These are phyloP conservation scores for Suillus brevipes DNA, from an alignment of 768 basidiomycete species.

Conservation along the genomic window DNA sequence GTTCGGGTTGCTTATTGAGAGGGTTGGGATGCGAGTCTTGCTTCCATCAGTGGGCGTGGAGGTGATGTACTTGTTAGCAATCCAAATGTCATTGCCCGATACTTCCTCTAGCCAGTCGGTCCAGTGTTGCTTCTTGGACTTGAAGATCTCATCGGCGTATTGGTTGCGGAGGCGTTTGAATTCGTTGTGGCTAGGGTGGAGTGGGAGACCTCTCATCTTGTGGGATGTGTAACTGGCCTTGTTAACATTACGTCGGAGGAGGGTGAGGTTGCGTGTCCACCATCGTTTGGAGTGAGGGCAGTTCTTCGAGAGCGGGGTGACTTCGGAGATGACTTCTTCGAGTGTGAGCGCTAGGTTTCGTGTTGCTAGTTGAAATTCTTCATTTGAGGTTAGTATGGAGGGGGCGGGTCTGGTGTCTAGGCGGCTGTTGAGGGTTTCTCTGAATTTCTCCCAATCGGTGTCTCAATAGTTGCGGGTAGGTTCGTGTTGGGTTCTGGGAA, in stretches of 20 bases:
- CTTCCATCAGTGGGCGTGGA: not conserved
- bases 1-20: not conserved
- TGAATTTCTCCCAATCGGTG: not conserved
- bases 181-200: not conserved
- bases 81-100: not conserved
- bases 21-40: not conserved
- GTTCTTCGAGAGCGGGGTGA: not conserved
- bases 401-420: not conserved
- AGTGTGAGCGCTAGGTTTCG: not conserved
- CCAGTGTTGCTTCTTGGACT: conserved; percentile 21
- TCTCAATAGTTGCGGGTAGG: not conserved
- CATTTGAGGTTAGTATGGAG: fast-evolving
- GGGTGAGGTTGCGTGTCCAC: not conserved
- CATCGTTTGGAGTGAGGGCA: not conserved
- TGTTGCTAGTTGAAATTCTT: not conserved
- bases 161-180: not conserved
- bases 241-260: not conserved
- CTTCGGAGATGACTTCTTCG: not conserved
- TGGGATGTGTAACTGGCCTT: not conserved
- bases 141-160: not conserved
- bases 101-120: conserved; percentile 13
- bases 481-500: not conserved
- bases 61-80: not conserved
- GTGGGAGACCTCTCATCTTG: not conserved
- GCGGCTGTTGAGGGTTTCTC: fast-evolving